These are phyloP conservation scores for Macrophomina phaseolina DNA, from an alignment of 2,329 filamentous ascomycete species.

Conservation along the genomic window DNA sequence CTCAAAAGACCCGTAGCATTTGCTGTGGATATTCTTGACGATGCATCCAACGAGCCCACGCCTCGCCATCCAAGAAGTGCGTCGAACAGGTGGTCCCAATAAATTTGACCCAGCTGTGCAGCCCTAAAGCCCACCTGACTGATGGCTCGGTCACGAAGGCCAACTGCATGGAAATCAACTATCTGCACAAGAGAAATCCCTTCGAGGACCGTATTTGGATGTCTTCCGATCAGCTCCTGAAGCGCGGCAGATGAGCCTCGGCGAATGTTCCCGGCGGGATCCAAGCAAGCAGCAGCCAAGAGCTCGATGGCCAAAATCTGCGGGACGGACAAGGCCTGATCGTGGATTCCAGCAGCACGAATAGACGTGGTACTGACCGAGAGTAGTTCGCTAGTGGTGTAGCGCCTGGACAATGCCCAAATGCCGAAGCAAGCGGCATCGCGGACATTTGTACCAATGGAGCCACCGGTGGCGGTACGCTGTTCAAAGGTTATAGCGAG, in stretches of 20 bases:
- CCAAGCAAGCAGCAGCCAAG: constrained; percentile 80
- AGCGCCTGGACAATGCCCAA: constrained; percentile 89
- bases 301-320: constrained; percentile 83
- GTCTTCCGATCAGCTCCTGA: constrained; percentile 90
- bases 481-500: constrained; percentile 89
- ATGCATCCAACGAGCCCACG: constrained; percentile 77
- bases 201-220: constrained; percentile 81
- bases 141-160: constrained; percentile 82
- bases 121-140: constrained; percentile 75
- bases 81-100: constrained; percentile 72
- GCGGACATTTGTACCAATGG: constrained; percentile 85
- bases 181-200: constrained; percentile 87
- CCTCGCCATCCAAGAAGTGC: constrained; percentile 85
- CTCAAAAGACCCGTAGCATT: constrained; percentile 68
- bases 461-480: constrained; percentile 80
- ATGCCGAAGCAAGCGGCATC: constrained; percentile 97
- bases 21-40: constrained; percentile 75
- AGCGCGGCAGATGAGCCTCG: constrained; percentile 90
- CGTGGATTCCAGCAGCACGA: constrained; percentile 48
- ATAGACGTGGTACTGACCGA: constrained; percentile 58
- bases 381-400: constrained; percentile 78
- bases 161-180: constrained; percentile 93
- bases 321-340: constrained; percentile 57
- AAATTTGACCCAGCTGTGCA: constrained; percentile 66
- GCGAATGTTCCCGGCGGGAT: constrained; percentile 91